Percentiles rank a stretch among this genome's conserved stretches.
Conservation (phyloP, 805 yeast species). For the Yamadazyma akitaensis region DNA sequence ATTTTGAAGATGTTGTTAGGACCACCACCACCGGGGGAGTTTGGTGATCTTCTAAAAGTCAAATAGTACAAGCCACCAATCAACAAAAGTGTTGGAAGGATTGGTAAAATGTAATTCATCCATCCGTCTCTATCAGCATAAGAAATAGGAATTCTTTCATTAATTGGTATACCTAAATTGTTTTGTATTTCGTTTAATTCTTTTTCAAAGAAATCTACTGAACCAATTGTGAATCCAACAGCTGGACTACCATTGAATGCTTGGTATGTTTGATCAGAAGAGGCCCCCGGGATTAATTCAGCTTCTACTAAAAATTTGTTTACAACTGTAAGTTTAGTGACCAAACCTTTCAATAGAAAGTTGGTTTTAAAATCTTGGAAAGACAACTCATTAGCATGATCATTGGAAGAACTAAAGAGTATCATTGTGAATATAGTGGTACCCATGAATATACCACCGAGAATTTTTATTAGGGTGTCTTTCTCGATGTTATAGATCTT, state of each 20-base stretch:
- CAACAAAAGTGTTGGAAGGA: conserved; percentile 76
- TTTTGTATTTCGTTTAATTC: conserved; percentile 75
- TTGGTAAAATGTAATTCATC: conserved; percentile 60
- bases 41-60: conserved; percentile 53
- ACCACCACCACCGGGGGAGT: conserved; percentile 67
- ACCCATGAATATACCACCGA: conserved; percentile 20
- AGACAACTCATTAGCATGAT: conserved; percentile 36
- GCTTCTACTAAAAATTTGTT: conserved; percentile 74
- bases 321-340: conserved; percentile 67
- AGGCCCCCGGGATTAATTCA: conserved; percentile 48
- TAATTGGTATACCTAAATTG: conserved; percentile 59
- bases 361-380: conserved; percentile 85
- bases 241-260: conserved; percentile 37
- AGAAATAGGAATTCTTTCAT: conserved; percentile 72
- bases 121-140: conserved; percentile 69
- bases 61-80: conserved; percentile 77
- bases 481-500: conserved; percentile 26
- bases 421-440: conserved; percentile 13
- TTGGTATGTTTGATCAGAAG: conserved; percentile 40
- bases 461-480: conserved; percentile 14
- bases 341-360: conserved; percentile 74
- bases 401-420: conserved; percentile 7
- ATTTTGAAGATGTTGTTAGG: conserved; percentile 78
- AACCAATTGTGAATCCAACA: conserved; percentile 81
- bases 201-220: conserved; percentile 80